Evolutionary conservation across 2,329 filamentous ascomycete species (phyloP), one percentile per base, ranked within the genome.

Genomic region (Aspergillus sp.): DNA sequence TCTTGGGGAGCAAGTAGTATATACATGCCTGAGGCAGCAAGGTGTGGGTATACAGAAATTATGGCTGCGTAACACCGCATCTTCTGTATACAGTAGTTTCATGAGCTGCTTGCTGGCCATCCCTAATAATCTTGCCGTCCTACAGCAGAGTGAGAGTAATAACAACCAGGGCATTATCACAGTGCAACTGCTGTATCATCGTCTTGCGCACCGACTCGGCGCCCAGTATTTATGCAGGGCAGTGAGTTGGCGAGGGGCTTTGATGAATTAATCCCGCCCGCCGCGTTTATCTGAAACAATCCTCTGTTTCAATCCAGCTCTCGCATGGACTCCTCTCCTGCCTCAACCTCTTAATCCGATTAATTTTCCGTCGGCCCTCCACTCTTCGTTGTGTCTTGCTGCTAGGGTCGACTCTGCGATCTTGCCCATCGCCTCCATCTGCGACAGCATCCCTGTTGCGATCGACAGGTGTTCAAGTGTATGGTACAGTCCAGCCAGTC

Each of bases 201-300:
- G 8, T 30, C 11, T 30, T 30, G 27, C 27, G 27, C 27, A 30
- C 27, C 27, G 27, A 30, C 27, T 30, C 9, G 27, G 9, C 9
- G 27, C n/a, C 11, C 27, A 7, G 50, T 45, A 34, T 37, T 30
- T 37, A 45, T 45, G 40, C 50, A 53, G 34, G 45, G 22, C 15
- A 45, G 22, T 37, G 33, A 56, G 58, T 46, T 52, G 55, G 55
- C 55, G 60, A 62, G 58, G 53, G 60, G 51, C 51, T 51, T 48
- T 37, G 34, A 15, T 37, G 34, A 37, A 37, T 37, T 37, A 37
- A 40, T 51, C 46, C 51, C 51, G 55, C 54, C 48, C 51, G 52
- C 52, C 57, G 57, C 59, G 44, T 64, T 51, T 64, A 64, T 64
- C 61, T 64, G 61, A 64, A 64, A 64, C 61, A 45, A 27, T 54